Conservation (phyloP, 2,329 filamentous ascomycete genomes). For the Beauveria sp. region DNA sequence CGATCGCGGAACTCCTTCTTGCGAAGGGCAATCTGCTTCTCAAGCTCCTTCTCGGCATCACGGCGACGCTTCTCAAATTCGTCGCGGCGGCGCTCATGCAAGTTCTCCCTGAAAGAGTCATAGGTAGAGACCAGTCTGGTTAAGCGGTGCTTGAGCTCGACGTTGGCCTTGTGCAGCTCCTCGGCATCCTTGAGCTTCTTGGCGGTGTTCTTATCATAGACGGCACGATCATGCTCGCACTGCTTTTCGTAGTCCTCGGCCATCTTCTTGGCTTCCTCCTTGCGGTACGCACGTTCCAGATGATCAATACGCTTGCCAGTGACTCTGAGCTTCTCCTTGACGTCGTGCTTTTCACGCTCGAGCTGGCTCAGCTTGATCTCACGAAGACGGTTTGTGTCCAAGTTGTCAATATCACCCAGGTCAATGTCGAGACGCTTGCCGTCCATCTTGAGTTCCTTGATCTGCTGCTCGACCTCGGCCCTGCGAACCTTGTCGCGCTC, state of each 20-base stretch:
- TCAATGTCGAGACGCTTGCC: constrained; percentile 71
- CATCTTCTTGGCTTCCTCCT: constrained; percentile 91
- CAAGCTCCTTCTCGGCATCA: constrained; percentile 84
- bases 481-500: constrained; percentile 86
- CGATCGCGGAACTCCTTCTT: constrained; percentile 83
- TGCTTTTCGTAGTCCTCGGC: constrained; percentile 78
- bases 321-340: constrained; percentile 82
- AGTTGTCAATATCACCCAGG: constrained; percentile 71
- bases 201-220: constrained; percentile 71
- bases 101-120: constrained; percentile 71
- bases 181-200: constrained; percentile 75
- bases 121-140: constrained; percentile 77
- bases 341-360: constrained; percentile 95
- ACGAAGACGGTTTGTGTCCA: constrained; percentile 85
- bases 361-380: constrained; percentile 92
- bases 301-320: constrained; percentile 96
- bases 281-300: constrained; percentile 90
- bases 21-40: constrained; percentile 81
- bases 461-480: constrained; percentile 88
- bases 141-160: constrained; percentile 90
- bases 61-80: constrained; percentile 94
- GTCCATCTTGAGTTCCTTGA: constrained; percentile 83
- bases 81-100: constrained; percentile 81
- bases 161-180: constrained; percentile 82
- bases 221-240: constrained; percentile 65